These are phyloP conservation scores for Epichloe sp. DNA, from an alignment of 2,329 filamentous ascomycete species.

Conservation along the genomic window DNA sequence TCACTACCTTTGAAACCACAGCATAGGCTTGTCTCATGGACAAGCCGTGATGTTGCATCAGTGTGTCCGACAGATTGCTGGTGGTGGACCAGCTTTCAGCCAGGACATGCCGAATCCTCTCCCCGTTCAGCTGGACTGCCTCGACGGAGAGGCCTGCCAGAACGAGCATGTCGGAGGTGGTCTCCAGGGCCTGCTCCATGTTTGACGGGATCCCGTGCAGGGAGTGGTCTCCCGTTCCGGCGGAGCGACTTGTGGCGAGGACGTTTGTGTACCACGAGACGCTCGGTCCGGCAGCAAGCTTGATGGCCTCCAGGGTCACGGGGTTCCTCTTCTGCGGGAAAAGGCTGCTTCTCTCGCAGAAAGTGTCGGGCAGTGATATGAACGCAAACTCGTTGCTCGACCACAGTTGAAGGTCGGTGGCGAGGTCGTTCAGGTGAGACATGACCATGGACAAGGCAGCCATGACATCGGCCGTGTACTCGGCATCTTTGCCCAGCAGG, in stretches of 20 bases:
- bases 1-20: not conserved
- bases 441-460: not conserved
- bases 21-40: not conserved
- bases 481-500: not conserved
- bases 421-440: not conserved
- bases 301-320: not conserved
- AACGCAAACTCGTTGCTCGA: not conserved
- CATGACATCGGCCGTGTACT: not conserved
- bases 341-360: not conserved
- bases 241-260: not conserved
- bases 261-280: not conserved
- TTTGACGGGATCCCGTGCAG: not conserved
- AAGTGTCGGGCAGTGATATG: not conserved
- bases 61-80: not conserved
- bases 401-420: not conserved
- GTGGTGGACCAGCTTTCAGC: not conserved
- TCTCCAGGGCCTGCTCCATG: not conserved
- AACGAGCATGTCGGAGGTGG: not conserved
- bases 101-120: not conserved
- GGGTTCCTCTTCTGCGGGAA: not conserved
- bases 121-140: not conserved
- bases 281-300: not conserved
- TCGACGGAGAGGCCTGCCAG: not conserved
- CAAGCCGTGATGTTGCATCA: not conserved
- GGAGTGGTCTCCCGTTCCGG: not conserved